phyloP scores from a whole-genome alignment of 768 basidiomycete genomes.

The Russula vinacea region DNA sequence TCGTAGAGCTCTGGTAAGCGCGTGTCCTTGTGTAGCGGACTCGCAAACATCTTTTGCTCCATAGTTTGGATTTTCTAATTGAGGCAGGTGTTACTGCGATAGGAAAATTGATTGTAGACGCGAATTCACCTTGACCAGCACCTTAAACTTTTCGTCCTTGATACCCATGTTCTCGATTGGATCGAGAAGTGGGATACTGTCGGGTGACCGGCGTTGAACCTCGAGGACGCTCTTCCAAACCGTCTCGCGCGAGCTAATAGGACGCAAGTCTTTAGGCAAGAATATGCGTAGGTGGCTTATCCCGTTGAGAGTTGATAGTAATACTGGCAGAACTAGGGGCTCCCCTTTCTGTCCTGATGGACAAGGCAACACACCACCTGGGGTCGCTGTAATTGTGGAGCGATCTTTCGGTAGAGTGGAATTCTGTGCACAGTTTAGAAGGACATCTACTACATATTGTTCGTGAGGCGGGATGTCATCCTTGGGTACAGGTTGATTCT shows the following conservation, averaged over 20 bases:
- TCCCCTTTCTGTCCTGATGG: conserved; percentile 66
- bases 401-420: conserved; percentile 59
- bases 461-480: conserved; percentile 80
- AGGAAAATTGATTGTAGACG: not conserved
- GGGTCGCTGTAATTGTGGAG: conserved; percentile 51
- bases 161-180: conserved; percentile 95
- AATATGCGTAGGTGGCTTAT: conserved; percentile 85
- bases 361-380: conserved; percentile 75
- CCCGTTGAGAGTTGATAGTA: conserved; percentile 81
- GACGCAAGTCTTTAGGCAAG: conserved; percentile 86
- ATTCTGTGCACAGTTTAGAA: conserved; percentile 73
- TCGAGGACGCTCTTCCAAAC: conserved; percentile 89
- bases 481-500: conserved; percentile 67
- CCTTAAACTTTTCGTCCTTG: conserved; percentile 88
- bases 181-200: conserved; percentile 83
- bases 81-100: not conserved
- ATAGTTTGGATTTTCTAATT: conserved; percentile 84
- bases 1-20: conserved; percentile 79
- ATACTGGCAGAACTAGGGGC: conserved; percentile 82
- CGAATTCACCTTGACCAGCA: conserved; percentile 67
- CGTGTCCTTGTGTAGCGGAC: conserved; percentile 74
- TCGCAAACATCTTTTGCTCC: conserved; percentile 80
- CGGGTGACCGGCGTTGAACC: conserved; percentile 86
- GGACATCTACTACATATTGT: conserved; percentile 90
- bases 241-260: conserved; percentile 70